phyloP scores from a whole-genome alignment of 2,329 filamentous ascomycete species.

The Cladosporium sp. region DNA sequence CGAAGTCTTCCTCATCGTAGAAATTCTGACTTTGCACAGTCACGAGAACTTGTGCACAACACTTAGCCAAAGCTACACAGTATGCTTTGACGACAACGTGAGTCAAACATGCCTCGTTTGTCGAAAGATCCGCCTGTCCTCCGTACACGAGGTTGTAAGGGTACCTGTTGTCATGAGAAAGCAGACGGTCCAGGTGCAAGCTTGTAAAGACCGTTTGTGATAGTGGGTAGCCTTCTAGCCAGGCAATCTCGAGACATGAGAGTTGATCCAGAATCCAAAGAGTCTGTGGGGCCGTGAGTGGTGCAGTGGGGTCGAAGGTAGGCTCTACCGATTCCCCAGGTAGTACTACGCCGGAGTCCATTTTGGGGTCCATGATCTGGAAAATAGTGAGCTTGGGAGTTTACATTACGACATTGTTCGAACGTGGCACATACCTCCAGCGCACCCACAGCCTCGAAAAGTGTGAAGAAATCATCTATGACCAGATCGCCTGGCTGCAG shows the following conservation, averaged over 20 bases:
- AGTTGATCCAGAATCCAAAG: conserved; percentile 94
- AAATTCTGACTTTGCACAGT: conserved; percentile 81
- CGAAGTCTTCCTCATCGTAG: conserved; percentile 98
- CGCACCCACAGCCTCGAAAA: conserved; percentile 91
- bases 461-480: conserved; percentile 90
- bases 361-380: conserved; percentile 98
- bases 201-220: conserved; percentile 95
- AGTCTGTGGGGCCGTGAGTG: conserved; percentile 61
- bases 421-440: conserved; percentile 58
- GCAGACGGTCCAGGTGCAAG: conserved; percentile 80
- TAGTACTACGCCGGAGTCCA: conserved; percentile 88
- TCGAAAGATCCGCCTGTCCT: conserved; percentile 11
- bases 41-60: conserved; percentile 75
- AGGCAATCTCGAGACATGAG: conserved; percentile 91
- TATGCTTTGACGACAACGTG: conserved; percentile 76
- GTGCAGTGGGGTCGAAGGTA: conserved; percentile 44
- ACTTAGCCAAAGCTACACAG: conserved; percentile 80
- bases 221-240: conserved; percentile 93
- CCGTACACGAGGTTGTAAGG: conserved; percentile 59
- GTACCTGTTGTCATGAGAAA: conserved; percentile 61
- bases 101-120: conserved; percentile 13
- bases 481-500: conserved; percentile 79
- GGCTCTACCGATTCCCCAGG: conserved; percentile 81
- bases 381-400: not conserved
- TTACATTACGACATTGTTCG: not conserved